Evolutionary conservation across 176 grass and related monocot genomes (phyloP), one percentile per base, ranked within the genome.

Genomic region (Thalia dealbata): DNA sequence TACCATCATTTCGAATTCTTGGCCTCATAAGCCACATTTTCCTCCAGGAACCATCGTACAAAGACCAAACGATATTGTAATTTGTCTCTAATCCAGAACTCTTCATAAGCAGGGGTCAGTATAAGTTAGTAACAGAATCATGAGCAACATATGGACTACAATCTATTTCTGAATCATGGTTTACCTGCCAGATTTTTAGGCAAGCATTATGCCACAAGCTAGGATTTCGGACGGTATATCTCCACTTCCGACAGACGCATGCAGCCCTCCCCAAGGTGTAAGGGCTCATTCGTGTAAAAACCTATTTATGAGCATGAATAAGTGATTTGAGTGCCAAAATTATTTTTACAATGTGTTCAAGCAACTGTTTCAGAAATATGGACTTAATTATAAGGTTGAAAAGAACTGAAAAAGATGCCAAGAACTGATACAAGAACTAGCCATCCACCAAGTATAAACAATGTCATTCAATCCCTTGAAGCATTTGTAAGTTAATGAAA

Each of bases 11-110:
- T 72, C 83, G 80, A 75, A 96, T 80, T 75, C 93, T 86, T 65
- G 87, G 89, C 82, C 89, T 92, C 77, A 80, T 81, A 62, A 96
- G 73, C 93, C 93, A 96, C 89, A 92, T 96, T 88, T 89, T 96
- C 77, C 89, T 97, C 93, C 93, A 97, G 76, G 93, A 97, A 61
- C 87, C 86, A 73, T 83, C 81, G 78, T 92, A 97, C 56, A 92
- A 45, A 0, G 82, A 90, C 69, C 59, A 76, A 35, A 86, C 78
- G 46, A 90, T 88, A 73, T 68, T 80, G 76, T 86, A 82, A 81
- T 92, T 97, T 62, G 79, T 76, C 78, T 97, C 93, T 71, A 78
- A 48, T 69, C 93, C 93, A 54, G 66, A 82, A 74, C 67, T 88
- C 93, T 97, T 80, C 28, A 80, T 61, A 70, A 66, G 24, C 59